Percentiles rank a stretch among this genome's conserved stretches.
Evolutionary conservation across 306 rosid species (phyloP).

Genomic region (Corylus avellana): DNA sequence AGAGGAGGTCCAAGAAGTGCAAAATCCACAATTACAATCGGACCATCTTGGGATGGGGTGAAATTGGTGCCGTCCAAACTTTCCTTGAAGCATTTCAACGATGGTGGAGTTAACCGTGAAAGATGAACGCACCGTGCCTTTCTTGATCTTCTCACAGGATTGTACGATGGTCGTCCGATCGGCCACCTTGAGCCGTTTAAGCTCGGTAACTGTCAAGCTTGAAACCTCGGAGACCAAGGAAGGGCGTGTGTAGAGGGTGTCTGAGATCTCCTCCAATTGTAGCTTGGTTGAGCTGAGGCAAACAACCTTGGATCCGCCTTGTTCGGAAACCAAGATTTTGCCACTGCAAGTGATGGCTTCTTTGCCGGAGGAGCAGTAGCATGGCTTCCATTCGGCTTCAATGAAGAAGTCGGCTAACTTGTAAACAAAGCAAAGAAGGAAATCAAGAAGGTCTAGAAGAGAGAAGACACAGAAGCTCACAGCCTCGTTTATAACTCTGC

Average conservation of each 20-base stretch:
- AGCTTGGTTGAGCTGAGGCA: conserved; percentile 58
- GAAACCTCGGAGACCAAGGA: conserved; percentile 69
- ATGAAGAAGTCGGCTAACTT: conserved; percentile 68
- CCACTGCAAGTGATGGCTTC: conserved; percentile 71
- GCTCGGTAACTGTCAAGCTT: conserved; percentile 43
- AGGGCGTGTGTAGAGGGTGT: conserved; percentile 81
- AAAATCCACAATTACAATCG: conserved; percentile 76
- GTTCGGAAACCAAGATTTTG: conserved; percentile 75
- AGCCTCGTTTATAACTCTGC: conserved; percentile 55
- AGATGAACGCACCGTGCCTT: conserved; percentile 28
- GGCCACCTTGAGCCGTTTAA: conserved; percentile 41
- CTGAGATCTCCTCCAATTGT: conserved; percentile 78
- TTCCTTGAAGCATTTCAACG: conserved; percentile 80
- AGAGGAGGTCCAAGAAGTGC: conserved; percentile 65
- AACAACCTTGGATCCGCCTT: conserved; percentile 76
- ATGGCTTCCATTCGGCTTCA: conserved; percentile 76
- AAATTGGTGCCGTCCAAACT: conserved; percentile 37
- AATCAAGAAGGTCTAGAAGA: conserved; percentile 63
- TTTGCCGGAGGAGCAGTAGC: conserved; percentile 76
- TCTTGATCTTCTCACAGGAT: conserved; percentile 23
- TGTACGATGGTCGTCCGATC: conserved; percentile 6
- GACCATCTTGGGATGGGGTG: conserved; percentile 77
- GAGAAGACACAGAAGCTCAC: conserved; percentile 70
- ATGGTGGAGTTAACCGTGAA: conserved; percentile 62
- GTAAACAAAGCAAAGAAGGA: conserved; percentile 60